A percentile compares a stretch with the other conserved stretches of the same genome.
These are phyloP conservation scores for Pleurotus sapidus DNA, from an alignment of 768 basidiomycete genomes.

Conservation along the genomic window DNA sequence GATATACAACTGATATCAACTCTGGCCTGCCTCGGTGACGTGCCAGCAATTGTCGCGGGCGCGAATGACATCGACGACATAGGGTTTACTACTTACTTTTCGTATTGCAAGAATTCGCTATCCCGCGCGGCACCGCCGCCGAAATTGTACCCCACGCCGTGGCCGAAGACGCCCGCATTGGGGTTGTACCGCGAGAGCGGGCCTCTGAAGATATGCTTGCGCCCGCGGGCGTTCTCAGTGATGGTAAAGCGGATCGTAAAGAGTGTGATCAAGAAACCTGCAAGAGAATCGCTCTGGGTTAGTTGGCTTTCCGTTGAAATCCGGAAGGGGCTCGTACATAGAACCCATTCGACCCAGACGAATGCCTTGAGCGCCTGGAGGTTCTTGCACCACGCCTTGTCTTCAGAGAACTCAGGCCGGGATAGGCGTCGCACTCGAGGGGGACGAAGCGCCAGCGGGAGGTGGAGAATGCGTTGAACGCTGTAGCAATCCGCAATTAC, in stretches of 20 bases:
- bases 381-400: slow-evolving; percentile 50
- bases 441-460: slow-evolving; percentile 51
- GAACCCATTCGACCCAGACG: slow-evolving; percentile 56
- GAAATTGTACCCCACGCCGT: neutral
- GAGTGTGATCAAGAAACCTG: slow-evolving; percentile 41
- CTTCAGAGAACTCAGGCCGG: slow-evolving; percentile 38
- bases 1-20: neutral
- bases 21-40: too few species aligned
- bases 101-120: slow-evolving; percentile 36
- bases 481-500: slow-evolving; percentile 22
- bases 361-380: slow-evolving; percentile 53
- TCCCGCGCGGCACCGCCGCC: slow-evolving; percentile 11
- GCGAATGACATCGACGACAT: too few species aligned
- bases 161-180: slow-evolving; percentile 12
- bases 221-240: slow-evolving; percentile 38
- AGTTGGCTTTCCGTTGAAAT: too few species aligned
- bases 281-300: neutral
- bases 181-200: slow-evolving; percentile 50
- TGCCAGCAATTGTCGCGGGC: too few species aligned
- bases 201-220: slow-evolving; percentile 49
- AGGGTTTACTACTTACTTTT: too few species aligned
- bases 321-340: slow-evolving; percentile 33
- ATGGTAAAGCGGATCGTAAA: slow-evolving; percentile 43
- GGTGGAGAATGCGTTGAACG: slow-evolving; percentile 60
- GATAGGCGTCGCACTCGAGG: slow-evolving; percentile 43